Evolutionary conservation across 23 red algal genomes (phyloP), one percentile per base, ranked within the genome.

Genomic region (Gracilaria caudata): DNA sequence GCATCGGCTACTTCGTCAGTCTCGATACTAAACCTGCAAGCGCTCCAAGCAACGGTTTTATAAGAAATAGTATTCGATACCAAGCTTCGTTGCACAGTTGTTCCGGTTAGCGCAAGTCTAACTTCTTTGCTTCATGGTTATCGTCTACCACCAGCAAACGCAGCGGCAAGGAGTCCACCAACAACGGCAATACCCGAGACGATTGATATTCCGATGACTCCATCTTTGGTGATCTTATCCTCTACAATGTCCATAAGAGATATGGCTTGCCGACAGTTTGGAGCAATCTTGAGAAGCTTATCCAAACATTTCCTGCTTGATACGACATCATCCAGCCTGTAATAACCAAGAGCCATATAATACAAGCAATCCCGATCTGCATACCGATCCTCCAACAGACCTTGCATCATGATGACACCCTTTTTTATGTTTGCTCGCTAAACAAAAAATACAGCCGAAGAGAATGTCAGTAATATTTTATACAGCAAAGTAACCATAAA

Each of bases 261-360:
- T 11, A 94, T 94, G 5, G 92, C 92, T 64, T 88, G 92, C 28
- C 92, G 76, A 64, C 85, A 94, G 78, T 94, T 94, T 35, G 83
- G 84, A 46, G 78, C 83, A 46, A 94, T 73, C 33, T 82, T 87
- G 41, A 94, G 92, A 46, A 94, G 68, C 36, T 82, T 85, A 33
- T 94, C 85, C 68, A 94, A 72, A 78, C 92, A 94, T 39, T 86
- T 80, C 21, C 92, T 73, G 44, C 82, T 78, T 14, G 81, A 81
- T 13, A 88, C 81, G 16, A 94, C 84, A 56, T 94, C 85, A 51
- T 94, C 92, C 40, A 94, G 83, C 53, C 92, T 77, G 79, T 94
- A 94, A 56, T 94, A 82, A 23, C 92, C 92, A 12, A 86, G 77
- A n/a, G 92, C 92, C 84, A 88, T 89, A 60, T 94, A 94, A 49